Conservation (phyloP, 352 stramenopile genomes). For the Pythium dissimile region DNA sequence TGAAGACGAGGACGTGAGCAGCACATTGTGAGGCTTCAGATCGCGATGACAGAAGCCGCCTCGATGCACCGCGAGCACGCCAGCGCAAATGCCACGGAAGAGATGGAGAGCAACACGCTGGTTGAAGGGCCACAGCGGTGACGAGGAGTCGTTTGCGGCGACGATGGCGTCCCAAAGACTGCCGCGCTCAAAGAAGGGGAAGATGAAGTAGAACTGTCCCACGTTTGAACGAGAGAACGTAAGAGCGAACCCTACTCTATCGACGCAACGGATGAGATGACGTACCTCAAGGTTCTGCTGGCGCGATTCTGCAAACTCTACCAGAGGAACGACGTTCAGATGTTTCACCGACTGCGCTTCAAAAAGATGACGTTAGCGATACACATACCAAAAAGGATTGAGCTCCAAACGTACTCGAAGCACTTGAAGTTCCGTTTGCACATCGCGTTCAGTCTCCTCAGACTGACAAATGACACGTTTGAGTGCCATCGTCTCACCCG, state of each 20-base stretch:
- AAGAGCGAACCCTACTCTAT: too few relatives aligned
- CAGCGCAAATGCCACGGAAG: slow-evolving; percentile 81
- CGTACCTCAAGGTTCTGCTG: slow-evolving; percentile 71
- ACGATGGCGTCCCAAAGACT: slow-evolving; percentile 80
- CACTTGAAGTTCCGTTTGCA: slow-evolving; percentile 75
- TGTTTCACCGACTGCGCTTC: slow-evolving; percentile 81
- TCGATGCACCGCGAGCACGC: slow-evolving; percentile 68
- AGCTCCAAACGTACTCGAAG: slow-evolving; percentile 65
- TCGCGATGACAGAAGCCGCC: slow-evolving; percentile 83
- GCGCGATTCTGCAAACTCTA: slow-evolving; percentile 73
- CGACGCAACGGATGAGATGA: too few relatives aligned
- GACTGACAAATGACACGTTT: slow-evolving; percentile 85
- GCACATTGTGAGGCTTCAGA: slow-evolving; percentile 83
- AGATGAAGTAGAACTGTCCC: slow-evolving; percentile 73
- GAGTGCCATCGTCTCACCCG: slow-evolving; percentile 72
- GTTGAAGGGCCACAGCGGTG: slow-evolving; percentile 78
- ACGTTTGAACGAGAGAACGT: background rate
- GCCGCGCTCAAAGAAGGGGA: slow-evolving; percentile 82
- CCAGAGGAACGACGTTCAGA: slow-evolving; percentile 73
- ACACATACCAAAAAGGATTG: background rate
- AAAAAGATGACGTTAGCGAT: too few relatives aligned
- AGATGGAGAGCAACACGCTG: slow-evolving; percentile 78
- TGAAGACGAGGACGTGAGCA: slow-evolving; percentile 67
- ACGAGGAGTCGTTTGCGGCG: slow-evolving; percentile 56
- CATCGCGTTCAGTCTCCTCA: slow-evolving; percentile 70